Percentiles rank a stretch among this genome's conserved stretches.
Evolutionary conservation across 805 yeast genomes (phyloP).

Genomic region (Komagataella pastoris): DNA sequence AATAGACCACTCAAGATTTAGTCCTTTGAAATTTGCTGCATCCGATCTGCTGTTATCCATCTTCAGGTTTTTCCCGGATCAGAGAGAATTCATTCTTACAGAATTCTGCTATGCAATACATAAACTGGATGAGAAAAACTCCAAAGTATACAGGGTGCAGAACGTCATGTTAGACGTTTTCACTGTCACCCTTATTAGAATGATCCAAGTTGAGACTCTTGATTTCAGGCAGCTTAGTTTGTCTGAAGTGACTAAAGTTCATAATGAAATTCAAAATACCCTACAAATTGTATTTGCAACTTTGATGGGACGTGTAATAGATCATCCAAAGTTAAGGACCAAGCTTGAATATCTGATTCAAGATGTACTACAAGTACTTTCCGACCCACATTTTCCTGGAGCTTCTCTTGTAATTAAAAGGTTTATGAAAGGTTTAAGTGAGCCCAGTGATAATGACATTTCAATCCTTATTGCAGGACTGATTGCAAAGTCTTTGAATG

Average conservation of each 20-base stretch:
- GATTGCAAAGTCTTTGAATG: not conserved
- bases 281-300: not conserved
- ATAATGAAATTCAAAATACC: not conserved
- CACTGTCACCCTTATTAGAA: slow-evolving; percentile 8
- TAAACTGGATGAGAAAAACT: slow-evolving; percentile 30
- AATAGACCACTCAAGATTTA: slow-evolving; percentile 11
- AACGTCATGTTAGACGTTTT: slow-evolving; percentile 7
- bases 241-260: not conserved
- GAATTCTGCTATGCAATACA: slow-evolving; percentile 44
- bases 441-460: not conserved
- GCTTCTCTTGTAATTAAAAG: not conserved
- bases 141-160: slow-evolving; percentile 27
- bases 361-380: not conserved
- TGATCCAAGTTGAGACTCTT: not conserved
- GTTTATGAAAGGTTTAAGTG: not conserved
- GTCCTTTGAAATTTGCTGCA: slow-evolving; percentile 14
- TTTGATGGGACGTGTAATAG: not conserved
- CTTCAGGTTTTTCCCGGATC: slow-evolving; percentile 30
- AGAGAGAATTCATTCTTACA: slow-evolving; percentile 44
- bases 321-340: not conserved
- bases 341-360: not conserved
- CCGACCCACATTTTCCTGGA: not conserved
- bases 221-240: not conserved
- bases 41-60: slow-evolving; percentile 21
- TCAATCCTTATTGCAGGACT: not conserved